Evolutionary conservation across 805 yeast genomes (phyloP), one percentile per base, ranked within the genome.

Genomic region (Clavispora phyllophila): DNA sequence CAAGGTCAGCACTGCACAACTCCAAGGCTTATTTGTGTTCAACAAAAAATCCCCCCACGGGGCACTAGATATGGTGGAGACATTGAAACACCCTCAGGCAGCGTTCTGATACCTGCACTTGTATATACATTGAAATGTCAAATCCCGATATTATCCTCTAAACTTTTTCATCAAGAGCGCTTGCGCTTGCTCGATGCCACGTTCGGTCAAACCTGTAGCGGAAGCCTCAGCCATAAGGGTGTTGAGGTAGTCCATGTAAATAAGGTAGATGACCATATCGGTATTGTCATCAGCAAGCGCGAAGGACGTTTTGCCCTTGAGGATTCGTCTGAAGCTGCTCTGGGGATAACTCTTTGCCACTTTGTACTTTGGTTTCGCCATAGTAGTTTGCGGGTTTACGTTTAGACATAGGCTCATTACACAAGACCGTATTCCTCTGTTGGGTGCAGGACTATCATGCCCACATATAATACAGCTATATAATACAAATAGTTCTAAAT

Each of bases 11-110:
- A 89, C 98, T 0, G 99, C 99, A 0, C 96, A 88, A 58, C 71
- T 93, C 45, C 99, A 93, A 62, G 99, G 99, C 0, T 72, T 93
- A 40, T 93, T 93, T 70, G 96, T 93, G 2, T 87, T 87, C 67
- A 87, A 87, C 65, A 93, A 93, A 63, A 77, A 84, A 45, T 82
- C 81, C 45, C 96, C 98, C 0, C 73, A 75, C 26, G 76, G 76
- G 5, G 96, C 98, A 0, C 64, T 90, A 22, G 66, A 66, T 12
- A 84, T 82, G 81, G 75, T 86, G 13, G 74, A 64, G 29, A 62
- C 73, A 2, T 62, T 78, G 48, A 56, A 51, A 39, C 50, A 60
- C 39, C 67, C 70, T 12, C 22, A 22, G 5, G 13, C 13, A 8
- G 28, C 39, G 23, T 33, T 41, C 18, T 34, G n/a, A 9, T 17